Evolutionary conservation across 2,329 filamentous ascomycete species (phyloP).

Genomic region (Ophiostoma angusticollis): DNA sequence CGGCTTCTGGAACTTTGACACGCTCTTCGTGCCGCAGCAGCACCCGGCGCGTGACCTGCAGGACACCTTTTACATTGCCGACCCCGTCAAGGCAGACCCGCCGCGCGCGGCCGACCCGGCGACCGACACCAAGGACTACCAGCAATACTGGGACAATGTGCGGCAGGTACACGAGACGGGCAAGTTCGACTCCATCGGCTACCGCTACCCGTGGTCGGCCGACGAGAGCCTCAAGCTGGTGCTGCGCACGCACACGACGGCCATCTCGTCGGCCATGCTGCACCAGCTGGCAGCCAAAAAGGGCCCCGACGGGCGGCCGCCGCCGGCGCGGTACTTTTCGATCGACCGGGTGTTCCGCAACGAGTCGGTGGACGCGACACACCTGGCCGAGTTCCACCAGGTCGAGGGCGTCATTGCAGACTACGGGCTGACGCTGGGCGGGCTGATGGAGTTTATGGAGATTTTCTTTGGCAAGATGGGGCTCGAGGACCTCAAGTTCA

Average conservation of each 20-base stretch:
- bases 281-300: constrained; percentile 70
- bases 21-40: constrained; percentile 93
- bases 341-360: constrained; percentile 98
- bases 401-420: constrained; percentile 98
- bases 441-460: constrained; percentile 56
- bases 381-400: constrained; percentile 96
- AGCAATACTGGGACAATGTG: constrained; percentile 80
- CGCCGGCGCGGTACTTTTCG: constrained; percentile 84
- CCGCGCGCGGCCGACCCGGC: constrained; percentile 45
- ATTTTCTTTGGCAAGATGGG: constrained; percentile 86
- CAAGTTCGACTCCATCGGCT: constrained; percentile 89
- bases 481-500: constrained; percentile 74
- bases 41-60: constrained; percentile 94
- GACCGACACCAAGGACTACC: constrained; percentile 52
- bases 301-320: constrained; percentile 53
- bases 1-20: constrained; percentile 98
- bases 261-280: constrained; percentile 80
- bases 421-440: constrained; percentile 82
- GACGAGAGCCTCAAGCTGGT: constrained; percentile 81
- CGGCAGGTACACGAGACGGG: constrained; percentile 78
- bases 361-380: constrained; percentile 91
- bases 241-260: constrained; percentile 90
- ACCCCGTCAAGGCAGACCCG: constrained; percentile 63
- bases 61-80: constrained; percentile 93
- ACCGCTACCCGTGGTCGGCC: constrained; percentile 85